Conservation (phyloP, 176 grass and related monocot genomes). For the Juncus inflexus region DNA sequence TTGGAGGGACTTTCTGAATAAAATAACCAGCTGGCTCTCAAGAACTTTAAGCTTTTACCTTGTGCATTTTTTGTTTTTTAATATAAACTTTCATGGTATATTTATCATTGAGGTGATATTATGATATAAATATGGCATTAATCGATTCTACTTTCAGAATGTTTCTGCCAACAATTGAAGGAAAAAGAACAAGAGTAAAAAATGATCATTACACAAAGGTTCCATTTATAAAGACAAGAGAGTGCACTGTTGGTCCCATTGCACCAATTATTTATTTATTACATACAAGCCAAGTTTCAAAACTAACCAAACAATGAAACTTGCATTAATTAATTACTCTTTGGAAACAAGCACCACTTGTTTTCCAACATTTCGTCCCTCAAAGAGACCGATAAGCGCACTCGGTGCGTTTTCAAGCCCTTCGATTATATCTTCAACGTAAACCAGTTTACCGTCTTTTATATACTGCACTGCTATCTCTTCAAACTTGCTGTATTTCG, state of each 20-base stretch:
- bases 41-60: no score
- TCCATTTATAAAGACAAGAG: not conserved
- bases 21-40: no score
- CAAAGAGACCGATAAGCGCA: constrained; percentile 50
- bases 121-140: no score
- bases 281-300: not conserved
- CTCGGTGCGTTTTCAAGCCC: constrained; percentile 47
- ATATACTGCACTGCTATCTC: constrained; percentile 35
- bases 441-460: constrained; percentile 37
- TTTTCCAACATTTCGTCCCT: constrained; percentile 61
- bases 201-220: not conserved
- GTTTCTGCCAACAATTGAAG: no score
- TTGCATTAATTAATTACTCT: constrained; percentile 23
- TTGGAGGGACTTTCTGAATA: no score
- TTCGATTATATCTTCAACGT: constrained; percentile 49
- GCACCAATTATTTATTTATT: not conserved
- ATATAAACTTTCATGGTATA: no score
- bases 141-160: no score
- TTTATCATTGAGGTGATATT: no score
- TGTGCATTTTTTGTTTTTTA: no score
- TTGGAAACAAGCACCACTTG: constrained; percentile 46
- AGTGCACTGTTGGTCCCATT: not conserved
- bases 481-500: constrained; percentile 42
- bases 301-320: no score
- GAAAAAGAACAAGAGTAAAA: not conserved